A percentile compares a stretch with the other conserved stretches of the same genome.
Conservation (phyloP, 805 yeast genomes). For the Metschnikowia continentalis region DNA sequence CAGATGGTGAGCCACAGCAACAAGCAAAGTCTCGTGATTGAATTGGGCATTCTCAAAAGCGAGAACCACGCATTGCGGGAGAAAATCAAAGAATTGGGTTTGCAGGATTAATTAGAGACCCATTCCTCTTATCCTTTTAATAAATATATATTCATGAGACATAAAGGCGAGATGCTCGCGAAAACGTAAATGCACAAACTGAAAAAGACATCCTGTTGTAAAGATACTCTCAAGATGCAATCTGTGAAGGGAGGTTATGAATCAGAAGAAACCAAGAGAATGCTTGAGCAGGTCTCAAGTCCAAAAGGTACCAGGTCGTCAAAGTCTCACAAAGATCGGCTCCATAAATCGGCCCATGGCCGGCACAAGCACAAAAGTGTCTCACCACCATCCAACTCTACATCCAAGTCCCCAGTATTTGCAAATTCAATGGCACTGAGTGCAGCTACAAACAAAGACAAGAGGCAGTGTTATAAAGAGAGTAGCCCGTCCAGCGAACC, state of each 20-base stretch:
- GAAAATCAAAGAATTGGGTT: slow-evolving; percentile 9
- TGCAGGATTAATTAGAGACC: slow-evolving; percentile 1
- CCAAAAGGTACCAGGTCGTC: neutral
- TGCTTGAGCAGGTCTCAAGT: neutral
- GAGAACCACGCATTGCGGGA: slow-evolving; percentile 25
- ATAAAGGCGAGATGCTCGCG: neutral
- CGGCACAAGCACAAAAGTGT: neutral
- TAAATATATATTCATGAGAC: neutral
- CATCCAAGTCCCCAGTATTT: neutral
- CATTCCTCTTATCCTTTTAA: neutral
- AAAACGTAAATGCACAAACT: neutral
- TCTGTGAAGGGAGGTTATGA: neutral
- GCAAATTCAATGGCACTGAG: neutral
- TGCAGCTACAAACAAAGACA: neutral
- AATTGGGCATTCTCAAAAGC: slow-evolving; percentile 54
- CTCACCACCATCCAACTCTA: neutral
- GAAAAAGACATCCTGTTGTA: neutral
- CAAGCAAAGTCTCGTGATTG: slow-evolving; percentile 65
- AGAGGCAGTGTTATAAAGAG: neutral
- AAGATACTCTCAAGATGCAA: neutral
- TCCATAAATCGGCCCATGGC: neutral
- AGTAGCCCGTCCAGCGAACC: neutral
- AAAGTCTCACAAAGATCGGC: neutral
- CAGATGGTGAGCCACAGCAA: slow-evolving; percentile 74
- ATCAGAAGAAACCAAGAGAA: slow-evolving; percentile 1